A percentile compares a stretch with the other conserved stretches of the same genome.
Conservation (phyloP, 164 flowering plant genomes). For the Dillenia turbinata region DNA sequence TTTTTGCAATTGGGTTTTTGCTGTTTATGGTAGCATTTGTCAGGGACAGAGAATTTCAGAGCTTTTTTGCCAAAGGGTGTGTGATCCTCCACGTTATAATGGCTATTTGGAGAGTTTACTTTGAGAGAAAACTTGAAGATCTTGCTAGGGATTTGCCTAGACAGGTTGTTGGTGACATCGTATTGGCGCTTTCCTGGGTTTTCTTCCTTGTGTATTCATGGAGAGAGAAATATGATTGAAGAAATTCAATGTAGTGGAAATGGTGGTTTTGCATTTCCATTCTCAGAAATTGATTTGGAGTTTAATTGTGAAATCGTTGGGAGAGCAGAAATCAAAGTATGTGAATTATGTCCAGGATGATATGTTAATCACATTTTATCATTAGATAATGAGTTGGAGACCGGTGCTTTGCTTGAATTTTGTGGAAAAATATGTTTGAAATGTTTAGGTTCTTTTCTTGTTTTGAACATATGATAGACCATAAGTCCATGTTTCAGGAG, state of each 20-base stretch:
- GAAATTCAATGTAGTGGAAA: neutral
- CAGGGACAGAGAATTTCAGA: conserved; percentile 59
- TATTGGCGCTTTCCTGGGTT: conserved; percentile 71
- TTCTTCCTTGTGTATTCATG: conserved; percentile 71
- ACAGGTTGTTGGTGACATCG: conserved; percentile 59
- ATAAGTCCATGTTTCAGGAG: no score
- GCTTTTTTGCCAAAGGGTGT: conserved; percentile 70
- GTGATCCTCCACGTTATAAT: conserved; percentile 53
- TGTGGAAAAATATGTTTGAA: no score
- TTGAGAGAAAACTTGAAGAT: conserved; percentile 63
- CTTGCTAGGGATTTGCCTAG: conserved; percentile 62
- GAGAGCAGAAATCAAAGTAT: no score
- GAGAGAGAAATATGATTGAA: conserved; percentile 83
- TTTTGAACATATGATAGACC: no score
- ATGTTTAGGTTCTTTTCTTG: no score
- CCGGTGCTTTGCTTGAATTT: no score
- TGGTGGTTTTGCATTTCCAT: neutral
- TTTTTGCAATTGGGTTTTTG: conserved; percentile 55
- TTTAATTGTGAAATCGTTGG: no score
- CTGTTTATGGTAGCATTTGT: conserved; percentile 74
- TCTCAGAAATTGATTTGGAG: no score
- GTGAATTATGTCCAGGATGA: no score
- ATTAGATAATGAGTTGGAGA: no score
- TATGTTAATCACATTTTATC: no score
- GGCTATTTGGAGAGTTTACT: conserved; percentile 71